These are phyloP conservation scores for Juglanconis juglandina DNA, from an alignment of 2,329 filamentous ascomycete genomes.

Conservation along the genomic window DNA sequence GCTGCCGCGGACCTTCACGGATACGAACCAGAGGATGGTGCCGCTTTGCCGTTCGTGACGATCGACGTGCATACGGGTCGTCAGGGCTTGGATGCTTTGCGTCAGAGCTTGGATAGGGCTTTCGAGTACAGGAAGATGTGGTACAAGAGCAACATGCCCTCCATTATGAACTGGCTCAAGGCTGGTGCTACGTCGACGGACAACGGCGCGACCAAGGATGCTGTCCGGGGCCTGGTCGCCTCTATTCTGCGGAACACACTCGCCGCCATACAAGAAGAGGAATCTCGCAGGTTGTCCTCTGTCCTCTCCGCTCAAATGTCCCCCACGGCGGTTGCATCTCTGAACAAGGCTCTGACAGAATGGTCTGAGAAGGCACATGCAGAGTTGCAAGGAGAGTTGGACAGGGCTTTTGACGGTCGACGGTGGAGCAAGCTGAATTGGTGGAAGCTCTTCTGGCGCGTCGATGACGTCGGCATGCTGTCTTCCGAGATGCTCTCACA, in stretches of 20 bases:
- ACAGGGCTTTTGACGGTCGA: conserved; percentile 70
- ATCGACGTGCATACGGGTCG: conserved; percentile 64
- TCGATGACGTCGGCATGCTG: conserved; percentile 85
- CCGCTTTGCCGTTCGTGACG: conserved; percentile 44
- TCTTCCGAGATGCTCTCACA: conserved; percentile 73
- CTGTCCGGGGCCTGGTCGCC: conserved; percentile 62
- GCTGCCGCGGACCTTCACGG: conserved; percentile 57
- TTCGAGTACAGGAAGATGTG: conserved; percentile 70
- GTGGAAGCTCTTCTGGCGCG: conserved; percentile 95
- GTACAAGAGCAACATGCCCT: conserved; percentile 67
- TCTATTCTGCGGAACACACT: conserved; percentile 61
- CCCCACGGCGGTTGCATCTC: conserved; percentile 38
- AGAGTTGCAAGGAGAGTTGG: conserved; percentile 77
- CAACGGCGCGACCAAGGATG: conserved; percentile 56
- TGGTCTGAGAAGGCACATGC: conserved; percentile 81
- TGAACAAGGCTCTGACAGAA: conserved; percentile 58
- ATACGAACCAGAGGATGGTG: conserved; percentile 34
- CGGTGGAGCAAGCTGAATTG: conserved; percentile 79
- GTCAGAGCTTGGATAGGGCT: conserved; percentile 66
- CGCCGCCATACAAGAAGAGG: conserved; percentile 47
- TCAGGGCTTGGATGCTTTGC: conserved; percentile 63
- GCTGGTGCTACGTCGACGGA: conserved; percentile 37
- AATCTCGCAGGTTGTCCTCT: conserved; percentile 36
- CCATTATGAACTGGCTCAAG: conserved; percentile 64
- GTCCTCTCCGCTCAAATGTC: conserved; percentile 28